Evolutionary conservation across 805 yeast species (phyloP).

Genomic region (Teunomyces stri): DNA sequence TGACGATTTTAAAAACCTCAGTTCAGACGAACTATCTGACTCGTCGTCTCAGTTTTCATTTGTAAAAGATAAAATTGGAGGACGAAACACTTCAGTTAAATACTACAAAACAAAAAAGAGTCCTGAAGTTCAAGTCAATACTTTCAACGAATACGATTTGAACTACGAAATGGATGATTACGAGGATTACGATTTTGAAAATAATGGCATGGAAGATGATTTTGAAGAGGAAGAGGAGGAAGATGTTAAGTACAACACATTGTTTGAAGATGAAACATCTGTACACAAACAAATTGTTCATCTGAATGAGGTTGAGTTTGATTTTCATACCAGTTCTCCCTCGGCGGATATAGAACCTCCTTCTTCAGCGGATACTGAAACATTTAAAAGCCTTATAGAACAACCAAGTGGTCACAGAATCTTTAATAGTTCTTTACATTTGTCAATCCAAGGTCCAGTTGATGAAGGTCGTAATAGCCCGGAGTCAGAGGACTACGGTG

Average conservation of each 20-base stretch:
- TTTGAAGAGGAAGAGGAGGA: conserved; percentile 34
- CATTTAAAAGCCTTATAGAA: neutral
- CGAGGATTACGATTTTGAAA: conserved; percentile 43
- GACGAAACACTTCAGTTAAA: conserved; percentile 52
- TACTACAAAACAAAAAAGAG: conserved; percentile 45
- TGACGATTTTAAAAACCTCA: neutral
- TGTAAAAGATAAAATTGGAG: conserved; percentile 43
- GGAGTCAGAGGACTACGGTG: conserved; percentile 11
- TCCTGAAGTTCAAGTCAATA: conserved; percentile 14
- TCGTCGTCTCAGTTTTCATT: conserved; percentile 50
- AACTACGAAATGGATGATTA: conserved; percentile 15
- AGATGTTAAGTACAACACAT: conserved; percentile 24
- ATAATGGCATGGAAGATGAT: conserved; percentile 38
- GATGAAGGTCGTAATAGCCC: conserved; percentile 3
- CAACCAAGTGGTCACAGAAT: conserved; percentile 1
- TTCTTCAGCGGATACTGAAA: neutral
- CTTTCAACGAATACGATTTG: conserved; percentile 27
- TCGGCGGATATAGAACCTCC: neutral
- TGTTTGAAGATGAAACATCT: conserved; percentile 15
- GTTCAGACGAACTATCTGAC: conserved; percentile 7
- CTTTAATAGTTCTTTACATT: conserved; percentile 27
- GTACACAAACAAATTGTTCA: neutral
- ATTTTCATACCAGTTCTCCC: neutral
- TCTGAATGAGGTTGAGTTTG: neutral
- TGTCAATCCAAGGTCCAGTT: conserved; percentile 24